Base-by-base conservation (phyloP, 2,329 filamentous ascomycete species). In the Botryotinia calthae region DNA sequence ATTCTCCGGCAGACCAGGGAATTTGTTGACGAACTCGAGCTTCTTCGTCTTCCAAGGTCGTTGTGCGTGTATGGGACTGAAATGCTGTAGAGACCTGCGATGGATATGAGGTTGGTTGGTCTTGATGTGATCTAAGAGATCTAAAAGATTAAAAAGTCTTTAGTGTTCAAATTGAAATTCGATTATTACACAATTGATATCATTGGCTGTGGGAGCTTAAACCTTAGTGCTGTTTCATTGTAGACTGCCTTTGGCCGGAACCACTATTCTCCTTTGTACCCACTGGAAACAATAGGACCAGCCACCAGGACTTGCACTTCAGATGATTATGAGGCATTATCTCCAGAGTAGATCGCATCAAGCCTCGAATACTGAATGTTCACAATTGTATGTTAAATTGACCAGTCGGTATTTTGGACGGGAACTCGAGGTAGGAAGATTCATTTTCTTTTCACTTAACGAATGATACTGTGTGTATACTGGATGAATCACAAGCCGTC, bases 141-240 rank as follows among this genome's bases (percentile, higher is more conserved):
- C 28, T 56, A 4, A 67, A 28, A 56, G 65, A 28, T 67, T 42
- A 56, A 56, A 67, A 67, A 56, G 48, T 31, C 10, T 56, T 67
- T 14, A 5, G 64, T 22, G 12, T 34, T 40, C 44, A 40, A 20
- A 54, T 54, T 54, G 34, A 67, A 54, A 54, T 56, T 67, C 48
- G 65, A 68, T 68, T 68, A 68, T 68, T 68, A 68, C 51, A 56
- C 48, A 31, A 25, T 42, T 16, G 12, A 56, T 68, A 31, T 68
- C 7, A 68, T 68, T 68, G 65, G 65, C 28, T 67, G 65, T 54
- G 20, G 14, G 34, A 40, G 64, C 37, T 28, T 34, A 28, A 22
- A 14, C 3, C 37, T 51, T 66, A 31, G 37, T 40, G 25, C 5
- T 16, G n/a, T 20, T 62, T 28, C 12, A 18, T 5, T 28, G 37